Percentiles rank a stretch among this genome's conserved stretches.
Conservation (phyloP, 2,329 filamentous ascomycete genomes). For the Aspergillus ustus region DNA sequence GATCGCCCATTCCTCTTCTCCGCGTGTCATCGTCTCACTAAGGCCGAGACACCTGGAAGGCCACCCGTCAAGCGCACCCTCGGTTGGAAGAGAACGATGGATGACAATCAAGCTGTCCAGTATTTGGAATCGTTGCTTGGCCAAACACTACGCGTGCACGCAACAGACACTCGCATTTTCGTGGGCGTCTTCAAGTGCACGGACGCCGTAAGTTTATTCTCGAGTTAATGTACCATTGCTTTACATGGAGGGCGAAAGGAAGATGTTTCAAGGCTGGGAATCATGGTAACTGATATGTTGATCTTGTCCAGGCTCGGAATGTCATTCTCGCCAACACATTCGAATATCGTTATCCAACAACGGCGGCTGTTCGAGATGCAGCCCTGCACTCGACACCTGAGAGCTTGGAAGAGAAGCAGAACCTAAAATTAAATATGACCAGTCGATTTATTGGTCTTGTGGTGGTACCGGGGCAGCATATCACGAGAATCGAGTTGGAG, state of each 20-base stretch:
- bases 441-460: slow-evolving; percentile 87
- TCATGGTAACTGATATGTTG: slow-evolving; percentile 23
- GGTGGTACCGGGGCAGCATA: slow-evolving; percentile 84
- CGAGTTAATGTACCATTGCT: slow-evolving; percentile 9
- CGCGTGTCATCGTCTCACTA: slow-evolving; percentile 11
- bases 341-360: slow-evolving; percentile 81
- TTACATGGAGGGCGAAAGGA: slow-evolving; percentile 9
- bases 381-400: slow-evolving; percentile 35
- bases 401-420: slow-evolving; percentile 24
- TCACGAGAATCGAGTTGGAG: slow-evolving; percentile 87
- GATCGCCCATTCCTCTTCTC: slow-evolving; percentile 9
- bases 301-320: slow-evolving; percentile 71
- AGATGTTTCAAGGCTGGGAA: slow-evolving; percentile 9
- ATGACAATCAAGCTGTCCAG: slow-evolving; percentile 39
- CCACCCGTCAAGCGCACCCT: neutral
- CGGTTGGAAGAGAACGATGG: slow-evolving; percentile 35
- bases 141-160: slow-evolving; percentile 77
- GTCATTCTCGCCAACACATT: slow-evolving; percentile 83
- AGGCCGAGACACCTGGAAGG: neutral
- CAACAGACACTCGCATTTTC: slow-evolving; percentile 85
- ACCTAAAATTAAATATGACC: slow-evolving; percentile 71
- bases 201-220: slow-evolving; percentile 69
- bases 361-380: slow-evolving; percentile 50
- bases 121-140: slow-evolving; percentile 68
- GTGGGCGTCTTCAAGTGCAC: slow-evolving; percentile 93